Evolutionary conservation across 2,329 filamentous ascomycete species (phyloP), one percentile per base, ranked within the genome.

Genomic region (Penicillium sclerotiorum): DNA sequence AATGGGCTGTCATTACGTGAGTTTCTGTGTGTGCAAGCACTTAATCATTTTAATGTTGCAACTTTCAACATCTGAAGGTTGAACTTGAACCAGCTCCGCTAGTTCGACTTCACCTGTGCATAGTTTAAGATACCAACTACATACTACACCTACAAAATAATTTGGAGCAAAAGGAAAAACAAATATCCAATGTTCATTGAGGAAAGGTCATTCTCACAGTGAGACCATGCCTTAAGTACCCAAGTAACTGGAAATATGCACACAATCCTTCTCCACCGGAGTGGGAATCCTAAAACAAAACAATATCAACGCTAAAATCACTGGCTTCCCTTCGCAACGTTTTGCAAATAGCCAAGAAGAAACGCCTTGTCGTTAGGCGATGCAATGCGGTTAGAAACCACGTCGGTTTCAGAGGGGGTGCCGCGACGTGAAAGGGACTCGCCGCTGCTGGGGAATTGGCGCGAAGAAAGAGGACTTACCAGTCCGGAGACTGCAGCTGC

Each of bases 281-380:
- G 22, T 23, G 25, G 28, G 15, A 22, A 32, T 1, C 37, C 21
- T 36, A 27, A 17, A 35, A 25, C 8, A 11, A 21, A 4, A 6
- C 21, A 30, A 40, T 11, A 22, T 20, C 33, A 33, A 40, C 23
- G 49, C 21, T 13, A n/a, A 20, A 20, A 13, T 66, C 55, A 73
- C 52, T 65, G 68, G 47, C 66, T 69, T 25, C 70, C 72, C 54
- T 77, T 76, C 2, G 72, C 75, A 50, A 80, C 76, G 49, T 76
- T 76, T 56, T 89, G 83, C 61, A 95, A 73, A 65, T 90, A 94
- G 8, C 82, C 86, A 44, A 94, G 76, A 64, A 95, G 73, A 61
- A 94, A 94, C 13, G 79, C 85, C 64, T 88, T 86, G 59, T 94
- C 86, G 0, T 83, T 86, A 0, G 88, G 82, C 4, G 86, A 87